Evolutionary conservation across 805 yeast genomes (phyloP).

Genomic region (Candida ficus): DNA sequence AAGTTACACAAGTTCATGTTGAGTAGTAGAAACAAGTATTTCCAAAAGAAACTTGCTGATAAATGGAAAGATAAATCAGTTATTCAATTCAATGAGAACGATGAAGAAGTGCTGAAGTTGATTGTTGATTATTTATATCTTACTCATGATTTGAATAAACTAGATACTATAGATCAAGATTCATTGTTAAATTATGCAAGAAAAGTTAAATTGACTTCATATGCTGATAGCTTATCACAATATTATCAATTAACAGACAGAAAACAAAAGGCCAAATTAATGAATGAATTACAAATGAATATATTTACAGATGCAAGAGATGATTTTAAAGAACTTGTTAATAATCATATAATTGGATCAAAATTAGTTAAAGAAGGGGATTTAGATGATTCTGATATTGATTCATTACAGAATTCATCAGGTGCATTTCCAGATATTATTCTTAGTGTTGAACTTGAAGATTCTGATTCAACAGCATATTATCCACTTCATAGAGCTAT

Average conservation of each 20-base stretch:
- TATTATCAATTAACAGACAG: constrained; percentile 25
- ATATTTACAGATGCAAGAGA: constrained; percentile 19
- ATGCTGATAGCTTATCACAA: constrained; percentile 31
- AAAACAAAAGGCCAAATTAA: constrained; percentile 27
- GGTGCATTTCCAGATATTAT: constrained; percentile 43
- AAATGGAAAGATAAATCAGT: constrained; percentile 22
- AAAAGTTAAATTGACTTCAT: constrained; percentile 30
- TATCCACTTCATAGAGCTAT: constrained; percentile 66
- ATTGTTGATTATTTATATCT: constrained; percentile 32
- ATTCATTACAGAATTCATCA: constrained; percentile 11
- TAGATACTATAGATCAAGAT: constrained; percentile 26
- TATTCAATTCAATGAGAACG: constrained; percentile 18
- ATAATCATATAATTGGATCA: constrained; percentile 13
- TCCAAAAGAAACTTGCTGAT: constrained; percentile 21
- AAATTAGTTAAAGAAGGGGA: constrained; percentile 7
- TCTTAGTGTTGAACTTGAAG: constrained; percentile 31
- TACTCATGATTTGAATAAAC: constrained; percentile 35
- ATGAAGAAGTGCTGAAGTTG: constrained; percentile 19
- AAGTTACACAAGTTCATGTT: constrained; percentile 39
- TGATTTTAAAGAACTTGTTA: constrained; percentile 17
- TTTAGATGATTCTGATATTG: constrained; percentile 9
- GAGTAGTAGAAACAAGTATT: constrained; percentile 30
- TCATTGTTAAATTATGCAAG: constrained; percentile 29
- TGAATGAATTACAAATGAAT: constrained; percentile 25
- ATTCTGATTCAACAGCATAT: constrained; percentile 23